Base-by-base conservation (phyloP, 208 protist species). In the Leptomonas pyrrhocoris region DNA sequence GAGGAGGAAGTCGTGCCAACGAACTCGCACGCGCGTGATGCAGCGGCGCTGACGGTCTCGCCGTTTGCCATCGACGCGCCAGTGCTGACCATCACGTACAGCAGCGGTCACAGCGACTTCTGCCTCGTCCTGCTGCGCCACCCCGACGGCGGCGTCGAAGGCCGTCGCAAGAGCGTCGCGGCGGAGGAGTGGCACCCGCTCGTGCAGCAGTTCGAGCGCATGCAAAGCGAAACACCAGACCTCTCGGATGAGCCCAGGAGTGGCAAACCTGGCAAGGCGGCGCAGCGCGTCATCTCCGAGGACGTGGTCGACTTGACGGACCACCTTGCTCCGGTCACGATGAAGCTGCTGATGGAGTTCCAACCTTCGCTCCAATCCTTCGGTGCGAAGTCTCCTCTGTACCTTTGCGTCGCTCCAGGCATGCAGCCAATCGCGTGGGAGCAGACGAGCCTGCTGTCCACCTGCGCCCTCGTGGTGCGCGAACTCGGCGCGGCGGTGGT, bases 371-470 rank as follows among this genome's bases (percentile, higher is more conserved):
- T 94, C 2, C 51, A 68, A 15, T 71, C 60, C 30, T 78, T 78
- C 21, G 68, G 74, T 19, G 67, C 72, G 16, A 85, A 80, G 46
- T 71, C 79, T 23, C 57, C 78, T 7, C 66, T 94, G 28, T 88
- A 86, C 68, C 79, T 96, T 13, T 94, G 89, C 45, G 74, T 96
- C 6, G 81, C 85, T 45, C 80, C 88, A 5, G n/a, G 77, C 27
- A 57, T 96, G 53, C 87, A 93, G 36, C 43, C 76, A 8, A 80
- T 92, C 18, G 87, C 92, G 1, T 50, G 93, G 30, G 92, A 96
- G 69, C 81, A 86, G 28, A 60, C 68, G 13, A 57, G 72, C 30
- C 73, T 61, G 19, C 81, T 94, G 60, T 53, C 54, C 16, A 36
- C 30, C 12, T 91, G 89, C 65, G 30, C 73, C 40, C 70, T 73